These are phyloP conservation scores for Auricularia heimuer DNA, from an alignment of 768 basidiomycete genomes.

Conservation along the genomic window DNA sequence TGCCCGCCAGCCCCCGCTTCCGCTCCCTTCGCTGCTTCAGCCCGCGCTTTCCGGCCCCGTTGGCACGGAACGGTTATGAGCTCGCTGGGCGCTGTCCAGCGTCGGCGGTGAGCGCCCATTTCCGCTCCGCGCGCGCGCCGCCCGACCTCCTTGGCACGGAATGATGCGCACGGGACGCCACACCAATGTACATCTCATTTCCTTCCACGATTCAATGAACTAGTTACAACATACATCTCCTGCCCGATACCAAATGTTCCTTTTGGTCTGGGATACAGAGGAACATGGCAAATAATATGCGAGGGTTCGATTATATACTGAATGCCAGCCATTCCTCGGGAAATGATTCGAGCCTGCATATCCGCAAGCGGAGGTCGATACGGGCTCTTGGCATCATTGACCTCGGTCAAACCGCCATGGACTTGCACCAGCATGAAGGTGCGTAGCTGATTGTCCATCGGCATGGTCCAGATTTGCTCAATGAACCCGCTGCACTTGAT, in stretches of 20 bases:
- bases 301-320: neutral
- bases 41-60: too few species aligned
- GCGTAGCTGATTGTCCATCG: neutral
- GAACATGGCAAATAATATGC: neutral
- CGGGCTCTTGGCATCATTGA: neutral
- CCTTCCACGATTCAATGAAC: neutral
- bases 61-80: too few species aligned
- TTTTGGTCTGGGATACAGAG: neutral
- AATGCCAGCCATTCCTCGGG: neutral
- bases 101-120: too few species aligned
- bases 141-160: too few species aligned
- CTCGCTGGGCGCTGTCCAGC: too few species aligned
- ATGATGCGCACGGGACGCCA: too few species aligned
- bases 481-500: neutral
- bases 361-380: neutral
- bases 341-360: neutral
- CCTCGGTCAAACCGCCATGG: neutral
- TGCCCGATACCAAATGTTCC: neutral
- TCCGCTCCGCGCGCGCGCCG: too few species aligned
- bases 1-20: too few species aligned
- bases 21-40: too few species aligned
- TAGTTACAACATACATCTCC: neutral
- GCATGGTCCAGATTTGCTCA: neutral
- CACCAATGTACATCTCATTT: neutral
- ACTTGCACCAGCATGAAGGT: neutral